Percentiles rank a stretch among this genome's conserved stretches.
phyloP scores from a whole-genome alignment of 495 filamentous ascomycete genomes.

The Penicillium bialowiezense region DNA sequence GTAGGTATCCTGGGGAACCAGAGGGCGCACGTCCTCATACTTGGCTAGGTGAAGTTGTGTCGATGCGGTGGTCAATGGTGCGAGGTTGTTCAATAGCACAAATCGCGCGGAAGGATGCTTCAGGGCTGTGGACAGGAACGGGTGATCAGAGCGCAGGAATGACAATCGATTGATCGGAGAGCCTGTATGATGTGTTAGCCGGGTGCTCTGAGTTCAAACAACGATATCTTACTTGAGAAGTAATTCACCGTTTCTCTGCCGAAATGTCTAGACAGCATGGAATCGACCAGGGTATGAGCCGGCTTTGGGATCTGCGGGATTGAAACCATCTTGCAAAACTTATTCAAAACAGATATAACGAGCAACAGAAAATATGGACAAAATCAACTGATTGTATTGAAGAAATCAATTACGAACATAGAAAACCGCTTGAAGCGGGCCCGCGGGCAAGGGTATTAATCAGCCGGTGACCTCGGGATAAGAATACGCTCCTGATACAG shows the following conservation, averaged over 20 bases:
- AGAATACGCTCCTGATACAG: constrained; percentile 12
- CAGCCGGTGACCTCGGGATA: constrained; percentile 14
- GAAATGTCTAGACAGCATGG: constrained; percentile 82
- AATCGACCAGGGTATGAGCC: constrained; percentile 65
- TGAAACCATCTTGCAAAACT: constrained; percentile 27
- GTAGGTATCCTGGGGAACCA: constrained; percentile 73
- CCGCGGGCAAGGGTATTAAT: constrained; percentile 20
- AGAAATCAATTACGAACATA: neutral
- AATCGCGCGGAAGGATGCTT: constrained; percentile 68
- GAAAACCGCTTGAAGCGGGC: neutral
- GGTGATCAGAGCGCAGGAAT: constrained; percentile 77
- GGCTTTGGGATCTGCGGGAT: constrained; percentile 49
- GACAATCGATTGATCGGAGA: constrained; percentile 76
- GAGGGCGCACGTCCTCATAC: constrained; percentile 58
- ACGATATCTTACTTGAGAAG: constrained; percentile 70
- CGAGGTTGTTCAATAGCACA: constrained; percentile 73
- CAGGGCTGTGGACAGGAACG: constrained; percentile 74
- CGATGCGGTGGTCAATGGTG: constrained; percentile 65
- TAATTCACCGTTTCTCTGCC: constrained; percentile 92
- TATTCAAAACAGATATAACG: neutral
- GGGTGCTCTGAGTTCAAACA: constrained; percentile 3
- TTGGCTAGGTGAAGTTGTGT: constrained; percentile 59
- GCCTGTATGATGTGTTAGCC: constrained; percentile 39
- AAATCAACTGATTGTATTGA: neutral
- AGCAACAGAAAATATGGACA: neutral